Evolutionary conservation across 352 stramenopile species (phyloP).

Genomic region (Phytophthora chlamydospora): DNA sequence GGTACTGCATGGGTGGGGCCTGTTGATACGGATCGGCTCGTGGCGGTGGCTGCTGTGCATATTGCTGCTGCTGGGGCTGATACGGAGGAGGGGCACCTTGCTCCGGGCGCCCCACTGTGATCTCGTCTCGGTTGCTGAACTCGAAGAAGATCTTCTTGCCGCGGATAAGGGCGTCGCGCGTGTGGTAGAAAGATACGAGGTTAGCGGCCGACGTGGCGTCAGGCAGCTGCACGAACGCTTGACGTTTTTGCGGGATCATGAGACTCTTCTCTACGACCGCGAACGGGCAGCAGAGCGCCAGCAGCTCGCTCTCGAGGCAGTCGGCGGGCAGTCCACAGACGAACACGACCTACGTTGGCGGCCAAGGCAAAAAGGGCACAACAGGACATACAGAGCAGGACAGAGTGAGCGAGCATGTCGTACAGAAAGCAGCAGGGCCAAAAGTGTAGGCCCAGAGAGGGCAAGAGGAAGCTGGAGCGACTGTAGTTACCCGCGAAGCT

Average conservation of each 20-base stretch:
- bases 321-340: slow-evolving; percentile 76
- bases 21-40: slow-evolving; percentile 31
- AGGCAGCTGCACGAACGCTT: slow-evolving; percentile 83
- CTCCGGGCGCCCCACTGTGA: slow-evolving; percentile 43
- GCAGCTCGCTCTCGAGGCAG: slow-evolving; percentile 83
- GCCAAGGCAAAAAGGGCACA: slow-evolving; percentile 29
- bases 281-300: slow-evolving; percentile 83
- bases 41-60: slow-evolving; percentile 17
- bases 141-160: slow-evolving; percentile 85
- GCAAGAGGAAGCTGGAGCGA: slow-evolving; percentile 10
- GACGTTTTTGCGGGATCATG: slow-evolving; percentile 73
- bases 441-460: slow-evolving; percentile 4
- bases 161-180: slow-evolving; percentile 73
- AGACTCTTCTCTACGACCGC: slow-evolving; percentile 82
- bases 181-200: slow-evolving; percentile 82
- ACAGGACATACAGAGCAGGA: slow-evolving; percentile 31
- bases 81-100: slow-evolving; percentile 27
- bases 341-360: slow-evolving; percentile 65
- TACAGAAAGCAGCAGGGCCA: neutral
- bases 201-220: slow-evolving; percentile 69
- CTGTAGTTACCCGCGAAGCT: slow-evolving; percentile 54
- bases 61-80: slow-evolving; percentile 36
- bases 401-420: slow-evolving; percentile 25
- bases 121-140: slow-evolving; percentile 71
- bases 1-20: slow-evolving; percentile 27